Conservation (phyloP, 805 yeast genomes). For the Wickerhamomyces sydowiorum region DNA sequence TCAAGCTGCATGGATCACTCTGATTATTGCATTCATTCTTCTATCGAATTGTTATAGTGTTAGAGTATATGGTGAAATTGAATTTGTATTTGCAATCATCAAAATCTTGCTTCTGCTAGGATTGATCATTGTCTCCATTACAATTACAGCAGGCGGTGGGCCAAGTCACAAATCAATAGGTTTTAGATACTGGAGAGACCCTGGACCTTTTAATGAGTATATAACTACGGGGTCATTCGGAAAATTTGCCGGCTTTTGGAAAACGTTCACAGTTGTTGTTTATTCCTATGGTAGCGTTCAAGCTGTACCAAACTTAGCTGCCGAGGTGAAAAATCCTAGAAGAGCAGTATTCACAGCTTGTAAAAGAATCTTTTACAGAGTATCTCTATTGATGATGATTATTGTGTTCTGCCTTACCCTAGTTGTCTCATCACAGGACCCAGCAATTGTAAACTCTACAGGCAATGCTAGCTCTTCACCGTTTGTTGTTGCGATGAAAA, state of each 20-base stretch:
- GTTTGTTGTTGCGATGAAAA: constrained; percentile 39
- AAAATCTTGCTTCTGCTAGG: constrained; percentile 62
- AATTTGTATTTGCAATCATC: constrained; percentile 52
- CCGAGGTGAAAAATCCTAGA: constrained; percentile 54
- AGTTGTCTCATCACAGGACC: constrained; percentile 28
- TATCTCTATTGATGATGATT: constrained; percentile 24
- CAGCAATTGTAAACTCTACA: constrained; percentile 23
- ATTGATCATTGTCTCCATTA: constrained; percentile 46
- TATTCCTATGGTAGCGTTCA: constrained; percentile 57
- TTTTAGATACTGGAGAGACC: constrained; percentile 29
- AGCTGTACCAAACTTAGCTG: constrained; percentile 47
- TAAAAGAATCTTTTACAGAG: constrained; percentile 28
- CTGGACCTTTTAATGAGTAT: constrained; percentile 26
- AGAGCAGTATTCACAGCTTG: constrained; percentile 56
- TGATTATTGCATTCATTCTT: constrained; percentile 31
- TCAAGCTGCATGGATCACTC: constrained; percentile 40
- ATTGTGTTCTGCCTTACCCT: constrained; percentile 30
- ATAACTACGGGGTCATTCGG: constrained; percentile 38
- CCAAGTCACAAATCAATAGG: constrained; percentile 36
- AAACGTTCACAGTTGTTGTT: constrained; percentile 52
- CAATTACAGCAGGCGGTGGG: constrained; percentile 59
- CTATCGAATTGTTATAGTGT: constrained; percentile 31
- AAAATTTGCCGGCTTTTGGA: constrained; percentile 54
- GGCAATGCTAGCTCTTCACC: constrained; percentile 32
- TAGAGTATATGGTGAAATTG: constrained; percentile 41